Conservation (phyloP, 148 eudicot genomes). For the Mesembryanthemum crystallinum region DNA sequence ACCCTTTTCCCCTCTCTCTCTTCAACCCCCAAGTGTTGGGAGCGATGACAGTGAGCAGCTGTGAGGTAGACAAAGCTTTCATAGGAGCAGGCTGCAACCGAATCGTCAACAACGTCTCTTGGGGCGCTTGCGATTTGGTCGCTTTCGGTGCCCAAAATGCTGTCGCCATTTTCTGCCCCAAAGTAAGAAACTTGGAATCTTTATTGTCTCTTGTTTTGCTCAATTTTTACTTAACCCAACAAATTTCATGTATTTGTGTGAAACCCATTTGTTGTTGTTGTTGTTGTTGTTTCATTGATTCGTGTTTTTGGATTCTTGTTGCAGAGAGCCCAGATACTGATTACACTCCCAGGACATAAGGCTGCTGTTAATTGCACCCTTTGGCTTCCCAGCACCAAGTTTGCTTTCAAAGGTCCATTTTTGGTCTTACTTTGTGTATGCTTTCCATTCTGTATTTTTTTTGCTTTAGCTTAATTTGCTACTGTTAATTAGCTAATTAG, state of each 20-base stretch:
- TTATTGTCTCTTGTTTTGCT: not conserved
- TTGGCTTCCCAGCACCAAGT: slow-evolving; percentile 80
- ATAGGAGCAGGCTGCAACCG: slow-evolving; percentile 94
- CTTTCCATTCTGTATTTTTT: not conserved
- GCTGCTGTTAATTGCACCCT: slow-evolving; percentile 82
- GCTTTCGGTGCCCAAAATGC: slow-evolving; percentile 90
- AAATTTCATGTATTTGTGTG: not conserved
- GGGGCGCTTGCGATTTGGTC: slow-evolving; percentile 78
- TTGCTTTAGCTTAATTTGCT: not conserved
- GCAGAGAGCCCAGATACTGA: slow-evolving; percentile 75
- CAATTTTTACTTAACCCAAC: not conserved
- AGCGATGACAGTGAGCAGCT: not conserved
- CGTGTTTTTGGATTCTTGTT: not conserved
- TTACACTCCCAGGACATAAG: slow-evolving; percentile 85
- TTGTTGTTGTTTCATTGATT: not conserved
- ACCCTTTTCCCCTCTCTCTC: too few relatives aligned
- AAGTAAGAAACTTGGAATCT: slow-evolving; percentile 45
- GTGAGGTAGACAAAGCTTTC: slow-evolving; percentile 56
- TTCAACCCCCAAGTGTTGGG: too few relatives aligned
- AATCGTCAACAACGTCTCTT: slow-evolving; percentile 85
- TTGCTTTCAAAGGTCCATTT: slow-evolving; percentile 65
- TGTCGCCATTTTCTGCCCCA: slow-evolving; percentile 78
- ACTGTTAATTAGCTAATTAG: not conserved
- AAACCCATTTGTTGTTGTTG: not conserved
- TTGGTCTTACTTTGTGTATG: not conserved